phyloP scores from a whole-genome alignment of 2,329 filamentous ascomycete species.

The Ascosphaera acerosa region DNA sequence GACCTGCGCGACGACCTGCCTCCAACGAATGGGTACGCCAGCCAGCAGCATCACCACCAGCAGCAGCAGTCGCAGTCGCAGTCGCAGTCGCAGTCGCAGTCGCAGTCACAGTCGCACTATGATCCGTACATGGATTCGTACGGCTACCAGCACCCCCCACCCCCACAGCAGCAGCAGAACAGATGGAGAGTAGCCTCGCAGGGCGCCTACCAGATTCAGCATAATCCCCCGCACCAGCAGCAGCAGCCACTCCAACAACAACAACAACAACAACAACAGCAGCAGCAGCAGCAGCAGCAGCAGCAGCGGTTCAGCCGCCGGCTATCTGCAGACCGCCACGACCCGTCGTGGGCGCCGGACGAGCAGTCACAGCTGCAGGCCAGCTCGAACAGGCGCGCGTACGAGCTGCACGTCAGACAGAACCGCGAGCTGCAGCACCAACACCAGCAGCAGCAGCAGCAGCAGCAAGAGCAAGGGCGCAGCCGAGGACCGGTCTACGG shows the following conservation, averaged over 20 bases:
- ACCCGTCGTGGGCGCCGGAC: not conserved
- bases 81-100: constrained; percentile 20
- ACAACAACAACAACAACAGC: constrained; percentile 9
- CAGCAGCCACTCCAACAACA: constrained; percentile 10
- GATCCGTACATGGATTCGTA: too few relatives aligned
- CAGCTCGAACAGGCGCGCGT: not conserved
- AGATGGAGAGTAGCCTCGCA: too few relatives aligned
- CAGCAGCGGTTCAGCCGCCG: constrained; percentile 7
- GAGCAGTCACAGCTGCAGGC: not conserved
- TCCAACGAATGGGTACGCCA: constrained; percentile 21
- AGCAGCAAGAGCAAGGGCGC: constrained; percentile 15
- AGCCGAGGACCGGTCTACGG: constrained; percentile 19
- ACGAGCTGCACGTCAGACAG: not conserved
- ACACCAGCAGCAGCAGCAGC: not conserved
- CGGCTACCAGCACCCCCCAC: too few relatives aligned
- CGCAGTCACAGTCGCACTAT: constrained; percentile 3
- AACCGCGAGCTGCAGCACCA: not conserved
- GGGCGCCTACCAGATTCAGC: too few relatives aligned
- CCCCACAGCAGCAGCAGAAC: too few relatives aligned
- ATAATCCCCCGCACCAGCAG: constrained; percentile 8
- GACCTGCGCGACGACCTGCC: constrained; percentile 23
- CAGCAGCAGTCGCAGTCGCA: constrained; percentile 20
- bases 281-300: constrained; percentile 23
- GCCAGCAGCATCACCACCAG: constrained; percentile 11
- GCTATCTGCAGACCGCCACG: not conserved